phyloP scores from a whole-genome alignment of 2,329 filamentous ascomycete genomes.

The Fusarium sacchari region DNA sequence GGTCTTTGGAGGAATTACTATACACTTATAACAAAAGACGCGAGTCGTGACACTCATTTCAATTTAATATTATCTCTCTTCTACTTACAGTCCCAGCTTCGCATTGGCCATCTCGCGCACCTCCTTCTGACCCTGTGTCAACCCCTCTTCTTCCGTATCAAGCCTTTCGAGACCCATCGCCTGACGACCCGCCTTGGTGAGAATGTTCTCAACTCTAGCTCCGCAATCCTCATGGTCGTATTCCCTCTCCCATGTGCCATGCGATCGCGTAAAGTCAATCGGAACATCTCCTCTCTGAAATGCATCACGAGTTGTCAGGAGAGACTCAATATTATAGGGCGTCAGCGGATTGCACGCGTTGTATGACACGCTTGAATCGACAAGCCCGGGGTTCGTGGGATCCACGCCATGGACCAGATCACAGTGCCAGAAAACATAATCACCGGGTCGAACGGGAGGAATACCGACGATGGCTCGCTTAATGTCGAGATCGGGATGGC shows the following conservation, averaged over 20 bases:
- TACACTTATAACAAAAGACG: background rate
- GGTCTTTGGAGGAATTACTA: fast-evolving
- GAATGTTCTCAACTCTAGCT: background rate
- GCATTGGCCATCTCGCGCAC: background rate
- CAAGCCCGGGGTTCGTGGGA: background rate
- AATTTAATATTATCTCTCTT: background rate
- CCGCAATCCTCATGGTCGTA: background rate
- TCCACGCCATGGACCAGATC: background rate
- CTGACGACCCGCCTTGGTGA: background rate
- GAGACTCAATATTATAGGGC: background rate
- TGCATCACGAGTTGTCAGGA: background rate
- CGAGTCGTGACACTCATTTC: background rate
- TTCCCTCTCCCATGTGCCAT: background rate
- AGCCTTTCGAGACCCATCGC: background rate
- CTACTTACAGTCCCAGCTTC: background rate
- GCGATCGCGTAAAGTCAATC: background rate
- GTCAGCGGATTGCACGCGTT: background rate
- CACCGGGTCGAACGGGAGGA: background rate
- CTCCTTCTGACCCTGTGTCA: background rate
- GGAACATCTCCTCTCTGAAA: background rate
- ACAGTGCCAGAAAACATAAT: background rate
- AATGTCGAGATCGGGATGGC: background rate
- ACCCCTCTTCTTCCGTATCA: background rate
- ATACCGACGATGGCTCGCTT: background rate
- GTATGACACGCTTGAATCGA: background rate